Evolutionary conservation across 1,139 yeast genomes (phyloP).

Genomic region (Meyerozyma elateridarum): DNA sequence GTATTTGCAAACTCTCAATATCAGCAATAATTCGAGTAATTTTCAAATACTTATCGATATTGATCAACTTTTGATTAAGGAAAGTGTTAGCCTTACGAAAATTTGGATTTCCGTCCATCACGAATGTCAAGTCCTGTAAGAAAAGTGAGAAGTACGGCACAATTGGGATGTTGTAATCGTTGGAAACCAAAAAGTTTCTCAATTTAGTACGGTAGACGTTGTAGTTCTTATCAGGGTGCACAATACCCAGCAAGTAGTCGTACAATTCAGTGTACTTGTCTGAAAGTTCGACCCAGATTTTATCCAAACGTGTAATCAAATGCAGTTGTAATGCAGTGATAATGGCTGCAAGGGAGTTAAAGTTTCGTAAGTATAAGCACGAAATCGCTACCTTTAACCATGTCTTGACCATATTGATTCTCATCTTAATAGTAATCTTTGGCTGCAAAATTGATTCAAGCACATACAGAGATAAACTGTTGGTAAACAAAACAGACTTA

Average conservation of each 20-base stretch:
- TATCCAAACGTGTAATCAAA: conserved; percentile 62
- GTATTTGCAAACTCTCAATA: conserved; percentile 70
- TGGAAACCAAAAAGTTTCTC: conserved; percentile 48
- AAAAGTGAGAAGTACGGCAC: conserved; percentile 86
- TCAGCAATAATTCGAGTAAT: conserved; percentile 73
- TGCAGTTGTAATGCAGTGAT: conserved; percentile 82
- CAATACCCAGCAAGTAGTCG: conserved; percentile 62
- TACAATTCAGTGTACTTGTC: conserved; percentile 63
- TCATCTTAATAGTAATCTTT: conserved; percentile 40
- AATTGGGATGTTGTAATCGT: conserved; percentile 59
- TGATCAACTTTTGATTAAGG: conserved; percentile 58
- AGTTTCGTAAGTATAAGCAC: conserved; percentile 75
- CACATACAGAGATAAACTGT: conserved; percentile 76
- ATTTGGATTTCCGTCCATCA: conserved; percentile 81
- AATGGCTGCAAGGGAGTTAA: conserved; percentile 85
- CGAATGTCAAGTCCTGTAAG: conserved; percentile 81
- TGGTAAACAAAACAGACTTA: conserved; percentile 67
- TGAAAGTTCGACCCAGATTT: conserved; percentile 63
- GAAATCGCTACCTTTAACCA: conserved; percentile 86
- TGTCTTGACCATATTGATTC: conserved; percentile 60
- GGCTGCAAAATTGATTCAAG: conserved; percentile 70
- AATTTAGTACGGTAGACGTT: conserved; percentile 67
- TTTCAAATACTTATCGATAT: conserved; percentile 77
- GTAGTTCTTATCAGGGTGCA: conserved; percentile 84
- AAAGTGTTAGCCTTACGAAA: conserved; percentile 59